Base-by-base conservation (phyloP, 2,329 filamentous ascomycete species). In the Aspergillus pseudoterreus region DNA sequence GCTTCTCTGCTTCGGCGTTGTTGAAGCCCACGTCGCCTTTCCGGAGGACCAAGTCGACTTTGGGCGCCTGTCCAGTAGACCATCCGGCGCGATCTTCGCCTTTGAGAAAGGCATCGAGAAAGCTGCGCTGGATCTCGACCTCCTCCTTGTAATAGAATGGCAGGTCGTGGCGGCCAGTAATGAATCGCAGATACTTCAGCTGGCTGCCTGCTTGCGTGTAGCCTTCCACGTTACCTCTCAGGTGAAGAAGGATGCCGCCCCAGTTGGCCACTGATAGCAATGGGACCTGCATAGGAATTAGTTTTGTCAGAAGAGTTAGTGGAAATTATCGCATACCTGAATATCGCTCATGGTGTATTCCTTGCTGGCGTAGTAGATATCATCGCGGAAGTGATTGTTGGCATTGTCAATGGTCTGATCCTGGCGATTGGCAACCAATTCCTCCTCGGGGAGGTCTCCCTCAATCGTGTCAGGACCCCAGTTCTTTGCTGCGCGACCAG, bases 71-170 rank as follows among this genome's bases (percentile, higher is more conserved):
- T 22, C 85, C 82, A 4, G 57, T 57, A 2, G 60, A 61, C 68
- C 65, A 71, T 8, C 70, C 70, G 1, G 73, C 74, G 0, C 74
- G 71, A 58, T 89, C 86, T 0, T 88, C 77, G 1, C 76, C 82
- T 58, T 88, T 88, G 33, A 90, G 75, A 62, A 90, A 90, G 0
- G 85, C 85, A 52, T 88, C 83, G 0, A 89, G 71, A 64, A 90
- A 90, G 57, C 80, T 82, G 43, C 75, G 77, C 61, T 89, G 86
- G 0, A 89, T 59, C 54, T 86, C 82, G 0, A 87, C 85, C 55
- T 88, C 83, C 44, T 88, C 82, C 1, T 78, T 67, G 63, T 88
- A 87, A 69, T 88, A 90, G 64, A 89, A 88, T 0, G 86, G 86
- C 1, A 89, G 73, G 59, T 89, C 86, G 55, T 90, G 86, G 0